Percentiles rank a stretch among this genome's conserved stretches.
Conservation (phyloP, 2,329 filamentous ascomycete species). For the Domatiomyces catenatus region DNA sequence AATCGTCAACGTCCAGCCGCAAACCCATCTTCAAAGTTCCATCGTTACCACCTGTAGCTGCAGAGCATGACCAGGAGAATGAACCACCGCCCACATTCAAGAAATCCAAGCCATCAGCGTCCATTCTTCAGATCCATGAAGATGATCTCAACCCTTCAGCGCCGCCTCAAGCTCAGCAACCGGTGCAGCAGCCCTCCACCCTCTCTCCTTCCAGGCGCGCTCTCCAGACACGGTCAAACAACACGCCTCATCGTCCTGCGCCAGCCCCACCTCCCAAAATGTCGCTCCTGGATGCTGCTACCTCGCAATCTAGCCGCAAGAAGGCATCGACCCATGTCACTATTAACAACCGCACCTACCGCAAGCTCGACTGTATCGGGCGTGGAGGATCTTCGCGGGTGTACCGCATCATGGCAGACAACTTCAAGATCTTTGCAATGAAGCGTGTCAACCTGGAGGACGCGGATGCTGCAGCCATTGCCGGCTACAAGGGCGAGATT, state of each 20-base stretch:
- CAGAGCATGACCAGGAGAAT: slow-evolving; percentile 70
- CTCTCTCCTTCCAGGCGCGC: slow-evolving; percentile 29
- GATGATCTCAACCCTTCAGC: slow-evolving; percentile 25
- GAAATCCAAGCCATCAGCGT: slow-evolving; percentile 40
- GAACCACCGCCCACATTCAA: slow-evolving; percentile 57
- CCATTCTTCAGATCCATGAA: slow-evolving; percentile 44
- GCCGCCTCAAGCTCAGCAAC: slow-evolving; percentile 31
- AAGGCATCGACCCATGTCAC: slow-evolving; percentile 69
- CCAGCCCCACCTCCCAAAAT: slow-evolving; percentile 79
- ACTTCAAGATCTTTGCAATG: slow-evolving; percentile 84
- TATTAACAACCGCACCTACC: slow-evolving; percentile 84
- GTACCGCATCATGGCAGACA: slow-evolving; percentile 92
- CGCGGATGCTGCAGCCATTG: slow-evolving; percentile 67
- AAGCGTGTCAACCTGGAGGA: slow-evolving; percentile 86
- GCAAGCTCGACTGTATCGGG: slow-evolving; percentile 76
- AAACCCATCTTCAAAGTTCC: slow-evolving; percentile 46
- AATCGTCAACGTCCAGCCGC: slow-evolving; percentile 27
- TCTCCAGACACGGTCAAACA: slow-evolving; percentile 41
- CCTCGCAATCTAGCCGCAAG: slow-evolving; percentile 59
- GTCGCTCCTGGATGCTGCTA: slow-evolving; percentile 86
- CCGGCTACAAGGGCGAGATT: slow-evolving; percentile 89
- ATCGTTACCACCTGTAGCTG: slow-evolving; percentile 42
- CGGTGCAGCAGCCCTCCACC: slow-evolving; percentile 30
- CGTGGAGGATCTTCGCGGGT: slow-evolving; percentile 88
- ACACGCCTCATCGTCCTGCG: slow-evolving; percentile 64